Evolutionary conservation across 1,284 basidiomycete species (phyloP), one percentile per base, ranked within the genome.

Genomic region (Rhodotorula sp.): DNA sequence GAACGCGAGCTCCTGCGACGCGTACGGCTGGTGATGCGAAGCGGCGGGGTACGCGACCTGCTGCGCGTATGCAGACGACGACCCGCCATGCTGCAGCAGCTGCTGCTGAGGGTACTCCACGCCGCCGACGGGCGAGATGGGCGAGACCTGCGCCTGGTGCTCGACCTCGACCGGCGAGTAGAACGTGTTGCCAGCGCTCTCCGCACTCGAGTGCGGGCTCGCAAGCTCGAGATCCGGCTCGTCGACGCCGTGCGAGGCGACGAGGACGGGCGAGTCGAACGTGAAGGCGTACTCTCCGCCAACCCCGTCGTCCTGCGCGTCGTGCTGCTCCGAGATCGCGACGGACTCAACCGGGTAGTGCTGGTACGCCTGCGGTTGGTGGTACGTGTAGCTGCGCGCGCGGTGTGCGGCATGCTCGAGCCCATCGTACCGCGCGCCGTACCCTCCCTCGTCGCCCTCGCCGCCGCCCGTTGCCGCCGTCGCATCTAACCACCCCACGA

Each of bases 241-340:
- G 22, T 34, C 27, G 56, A 3, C 25, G 27, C 21, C 36, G 17
- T 36, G 37, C 10, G 25, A 27, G 3, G 36, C 37, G 29, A 29
- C 41, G 58, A 46, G 58, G 12, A 32, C 58, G 19, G 48, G 55
- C 54, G 63, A 64, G 34, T 57, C 55, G 25, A 48, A 57, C 19
- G 44, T 7, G 22, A 64, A 64, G 25, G 55, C 17, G 36, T 39
- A 48, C 12, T 64, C 63, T 7, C 53, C 63, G n/a, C 50, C 63
- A 55, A 57, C 21, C 7, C 37, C 63, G 39, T 1, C 13, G 32
- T 39, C 21, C 3, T n/a, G 21, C 22, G 25, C 27, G 27, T 8
- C 36, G 22, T n/a, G 4, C 7, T 19, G 3, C 21, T 21, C 19
- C 54, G 3, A 6, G 46, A 48, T 22, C 13, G 46, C 46, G 46